Evolutionary conservation across 805 yeast species (phyloP), one percentile per base, ranked within the genome.

Genomic region (Cyberlindnera saturnus): DNA sequence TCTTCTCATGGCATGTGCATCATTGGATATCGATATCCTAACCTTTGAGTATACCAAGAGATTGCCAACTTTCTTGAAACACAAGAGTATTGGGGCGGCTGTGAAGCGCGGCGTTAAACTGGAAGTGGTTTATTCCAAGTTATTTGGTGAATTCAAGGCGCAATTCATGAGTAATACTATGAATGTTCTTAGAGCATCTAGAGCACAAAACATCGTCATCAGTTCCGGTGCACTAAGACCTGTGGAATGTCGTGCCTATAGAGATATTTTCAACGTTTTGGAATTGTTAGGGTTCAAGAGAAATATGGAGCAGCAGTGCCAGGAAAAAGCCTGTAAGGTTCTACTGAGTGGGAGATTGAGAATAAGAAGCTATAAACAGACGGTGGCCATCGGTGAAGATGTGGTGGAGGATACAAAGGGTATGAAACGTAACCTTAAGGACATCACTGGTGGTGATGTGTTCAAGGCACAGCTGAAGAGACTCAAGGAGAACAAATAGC

Each of bases 1-100:
- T 5, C 67, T 93, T 14, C 81, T 84, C 38, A 66, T 83, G 40
- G 82, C 93, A 3, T 79, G 89, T 17, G 72, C 87, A 2, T 79
- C 79, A 45, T 67, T 89, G 37, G 96, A 89, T 46, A 71, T 90
- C 35, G 98, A 93, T 64, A 47, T 93, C 20, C 75, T 93, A 16
- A 79, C 96, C 1, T 73, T 93, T 42, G 80, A 84, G 41, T 74
- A 83, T 59, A 64, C 75, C 20, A 67, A 71, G 35, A 74, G 86
- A 44, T 63, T 88, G 38, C 91, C 95, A 0, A 81, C 78, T 49
- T 86, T 80, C 59, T 66, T 93, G 50, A 84, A 84, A 53, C 96
- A 89, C 65, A 88, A 89, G 54, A 79, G 87, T 1, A 72, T 88
- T 8, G 85, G 96, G 35, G 79, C 88, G 34, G 96, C 95, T 1